A percentile compares a stretch with the other conserved stretches of the same genome.
Conservation (phyloP, 495 filamentous ascomycete genomes). For the Penicillium goetzii region DNA sequence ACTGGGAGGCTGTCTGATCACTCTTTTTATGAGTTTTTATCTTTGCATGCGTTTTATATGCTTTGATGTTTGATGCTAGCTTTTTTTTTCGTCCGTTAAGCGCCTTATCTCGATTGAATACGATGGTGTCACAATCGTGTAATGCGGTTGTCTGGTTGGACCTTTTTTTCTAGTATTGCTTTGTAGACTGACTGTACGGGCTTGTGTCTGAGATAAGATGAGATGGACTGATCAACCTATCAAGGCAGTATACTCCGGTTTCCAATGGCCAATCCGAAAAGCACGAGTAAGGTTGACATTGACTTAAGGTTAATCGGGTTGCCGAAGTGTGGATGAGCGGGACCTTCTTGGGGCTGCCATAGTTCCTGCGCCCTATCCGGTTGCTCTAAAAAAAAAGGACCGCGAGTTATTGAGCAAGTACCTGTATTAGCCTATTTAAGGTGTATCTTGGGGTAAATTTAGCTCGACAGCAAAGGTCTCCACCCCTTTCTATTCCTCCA, state of each 20-base stretch:
- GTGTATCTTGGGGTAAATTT: neutral
- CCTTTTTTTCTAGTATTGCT: neutral
- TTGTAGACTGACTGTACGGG: neutral
- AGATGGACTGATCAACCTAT: neutral
- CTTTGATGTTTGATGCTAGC: slow-evolving; percentile 18
- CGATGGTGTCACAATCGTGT: slow-evolving; percentile 4
- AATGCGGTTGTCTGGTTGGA: neutral
- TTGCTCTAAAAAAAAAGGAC: neutral
- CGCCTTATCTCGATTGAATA: slow-evolving; percentile 19
- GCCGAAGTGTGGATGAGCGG: slow-evolving; percentile 1
- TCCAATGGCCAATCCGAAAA: neutral
- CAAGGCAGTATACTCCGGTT: neutral
- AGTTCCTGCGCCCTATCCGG: neutral
- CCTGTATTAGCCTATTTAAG: neutral
- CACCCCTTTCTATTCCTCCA: neutral
- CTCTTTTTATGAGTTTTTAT: slow-evolving; percentile 28
- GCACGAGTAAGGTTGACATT: neutral
- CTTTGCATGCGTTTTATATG: slow-evolving; percentile 21
- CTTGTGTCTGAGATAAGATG: neutral
- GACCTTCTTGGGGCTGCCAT: neutral
- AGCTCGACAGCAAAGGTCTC: neutral
- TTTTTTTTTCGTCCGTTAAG: slow-evolving; percentile 16
- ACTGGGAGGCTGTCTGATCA: slow-evolving; percentile 56
- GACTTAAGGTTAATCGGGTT: slow-evolving; percentile 1
- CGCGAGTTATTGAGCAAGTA: neutral